A percentile compares a stretch with the other conserved stretches of the same genome.
Conservation (phyloP, 2,329 filamentous ascomycete species). For the Neofusicoccum ribis region DNA sequence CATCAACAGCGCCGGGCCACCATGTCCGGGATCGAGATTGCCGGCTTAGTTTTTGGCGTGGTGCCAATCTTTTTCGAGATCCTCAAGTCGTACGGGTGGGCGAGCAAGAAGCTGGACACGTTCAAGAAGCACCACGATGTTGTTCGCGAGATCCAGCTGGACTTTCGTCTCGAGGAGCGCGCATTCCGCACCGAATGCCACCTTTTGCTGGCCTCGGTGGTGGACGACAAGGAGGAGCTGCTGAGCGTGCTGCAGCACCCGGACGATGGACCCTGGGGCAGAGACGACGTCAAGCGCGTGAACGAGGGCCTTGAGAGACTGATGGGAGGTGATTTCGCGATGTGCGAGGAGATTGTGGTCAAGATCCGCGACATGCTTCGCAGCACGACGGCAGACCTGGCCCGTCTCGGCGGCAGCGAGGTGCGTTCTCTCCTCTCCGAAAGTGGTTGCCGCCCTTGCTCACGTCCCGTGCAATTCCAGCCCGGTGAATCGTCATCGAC, state of each 20-base stretch:
- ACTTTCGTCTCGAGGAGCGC: slow-evolving; percentile 23
- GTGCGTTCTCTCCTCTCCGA: background rate
- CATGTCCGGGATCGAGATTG: slow-evolving; percentile 28
- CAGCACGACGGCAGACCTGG: slow-evolving; percentile 18
- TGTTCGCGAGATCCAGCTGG: slow-evolving; percentile 20
- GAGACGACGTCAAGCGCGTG: slow-evolving; percentile 18
- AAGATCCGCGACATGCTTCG: slow-evolving; percentile 21
- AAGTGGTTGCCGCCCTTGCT: background rate
- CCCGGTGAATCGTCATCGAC: background rate
- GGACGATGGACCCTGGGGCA: slow-evolving; percentile 1
- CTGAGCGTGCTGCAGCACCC: slow-evolving; percentile 11
- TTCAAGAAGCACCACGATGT: slow-evolving; percentile 28
- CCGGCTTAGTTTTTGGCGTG: slow-evolving; percentile 27
- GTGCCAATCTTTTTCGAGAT: slow-evolving; percentile 28
- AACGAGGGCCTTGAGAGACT: background rate
- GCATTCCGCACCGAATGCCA: slow-evolving; percentile 30
- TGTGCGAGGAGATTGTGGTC: slow-evolving; percentile 20
- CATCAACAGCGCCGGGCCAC: background rate
- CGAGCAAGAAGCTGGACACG: slow-evolving; percentile 22
- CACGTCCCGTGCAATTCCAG: background rate
- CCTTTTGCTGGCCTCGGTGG: slow-evolving; percentile 24
- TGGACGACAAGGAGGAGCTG: slow-evolving; percentile 24
- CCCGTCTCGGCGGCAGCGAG: background rate
- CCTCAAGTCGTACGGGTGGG: slow-evolving; percentile 25
- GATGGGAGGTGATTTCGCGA: slow-evolving; percentile 21